Percentiles rank a stretch among this genome's conserved stretches.
phyloP scores from a whole-genome alignment of 805 yeast species.

The Grigorovia jiainica region DNA sequence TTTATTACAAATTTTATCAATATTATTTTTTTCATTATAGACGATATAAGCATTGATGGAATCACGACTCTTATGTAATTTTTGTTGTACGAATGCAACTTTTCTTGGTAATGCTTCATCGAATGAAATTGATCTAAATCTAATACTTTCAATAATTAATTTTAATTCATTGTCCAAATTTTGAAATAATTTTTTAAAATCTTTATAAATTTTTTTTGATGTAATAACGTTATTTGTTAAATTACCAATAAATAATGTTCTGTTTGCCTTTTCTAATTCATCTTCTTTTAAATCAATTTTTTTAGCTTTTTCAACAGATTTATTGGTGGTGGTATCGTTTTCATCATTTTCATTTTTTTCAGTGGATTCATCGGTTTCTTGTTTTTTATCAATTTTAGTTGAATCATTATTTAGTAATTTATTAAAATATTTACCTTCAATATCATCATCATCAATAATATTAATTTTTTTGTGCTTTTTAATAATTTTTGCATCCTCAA shows the following conservation, averaged over 20 bases:
- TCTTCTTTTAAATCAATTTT: slow-evolving; percentile 50
- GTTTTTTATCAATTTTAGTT: slow-evolving; percentile 24
- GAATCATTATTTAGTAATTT: slow-evolving; percentile 30
- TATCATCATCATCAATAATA: slow-evolving; percentile 31
- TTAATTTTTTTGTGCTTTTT: slow-evolving; percentile 5
- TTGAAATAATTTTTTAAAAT: slow-evolving; percentile 54
- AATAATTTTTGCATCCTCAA: not conserved
- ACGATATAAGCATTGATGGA: slow-evolving; percentile 86
- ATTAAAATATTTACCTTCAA: slow-evolving; percentile 46
- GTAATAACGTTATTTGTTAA: slow-evolving; percentile 57
- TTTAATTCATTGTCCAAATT: slow-evolving; percentile 17
- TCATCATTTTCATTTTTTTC: slow-evolving; percentile 8
- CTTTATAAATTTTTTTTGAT: slow-evolving; percentile 48
- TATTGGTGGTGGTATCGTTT: slow-evolving; percentile 15
- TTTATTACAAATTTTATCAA: slow-evolving; percentile 30
- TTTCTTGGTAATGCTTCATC: slow-evolving; percentile 84
- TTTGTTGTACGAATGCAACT: slow-evolving; percentile 76
- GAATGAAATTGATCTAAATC: slow-evolving; percentile 90
- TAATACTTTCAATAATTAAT: slow-evolving; percentile 51
- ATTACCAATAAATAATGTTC: slow-evolving; percentile 85
- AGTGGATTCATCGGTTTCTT: slow-evolving; percentile 10
- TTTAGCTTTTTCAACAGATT: slow-evolving; percentile 31
- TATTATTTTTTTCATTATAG: slow-evolving; percentile 44
- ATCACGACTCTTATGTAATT: slow-evolving; percentile 66
- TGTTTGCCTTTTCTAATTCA: slow-evolving; percentile 76